Base-by-base conservation (phyloP, 495 filamentous ascomycete species). In the Penicillium angulare region DNA sequence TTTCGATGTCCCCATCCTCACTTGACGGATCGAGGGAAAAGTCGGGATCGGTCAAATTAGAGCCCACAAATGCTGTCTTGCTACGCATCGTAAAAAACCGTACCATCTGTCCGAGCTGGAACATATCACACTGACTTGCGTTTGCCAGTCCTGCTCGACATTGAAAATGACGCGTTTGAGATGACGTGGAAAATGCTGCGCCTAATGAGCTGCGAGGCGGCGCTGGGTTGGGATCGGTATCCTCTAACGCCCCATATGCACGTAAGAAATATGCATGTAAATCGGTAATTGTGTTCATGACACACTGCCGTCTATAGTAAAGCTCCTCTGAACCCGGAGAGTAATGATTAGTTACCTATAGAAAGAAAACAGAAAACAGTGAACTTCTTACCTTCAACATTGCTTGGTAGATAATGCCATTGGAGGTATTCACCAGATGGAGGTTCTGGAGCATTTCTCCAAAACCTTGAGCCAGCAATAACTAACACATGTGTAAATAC, bases 61-160 rank as follows among this genome's bases (percentile, higher is more conserved):
- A 65, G 55, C 73, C 65, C 62, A 83, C 43, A 45, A 76, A 76
- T n/a, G 74, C 67, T 0, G 71, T 74, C 32, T 67, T 78, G 18
- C 71, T 63, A 20, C 72, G 66, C 38, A 74, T 73, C 4, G 76
- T 61, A 21, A 96, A 84, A 64, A 95, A 96, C 32, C 87, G 86
- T 52, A 88, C 68, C 76, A 90, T 90, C 68, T 95, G 88, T 13
- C 90, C 90, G 0, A 95, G 77, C 58, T 95, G 89, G 64, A 89
- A 96, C 5, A 85, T 82, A 66, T 96, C 90, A 64, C 90, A 96
- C 52, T 86, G 80, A 13, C 77, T 71, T 32, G 82, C 86, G 29
- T 85, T 85, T 49, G 85, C 86, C 60, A 92, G 90, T 32, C 87
- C 88, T 0, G 87, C 79, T 47, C 83, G 84, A 65, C 90, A 96